Evolutionary conservation across 2,329 filamentous ascomycete species (phyloP), one percentile per base, ranked within the genome.

Genomic region (Orbilia ellipsospora): DNA sequence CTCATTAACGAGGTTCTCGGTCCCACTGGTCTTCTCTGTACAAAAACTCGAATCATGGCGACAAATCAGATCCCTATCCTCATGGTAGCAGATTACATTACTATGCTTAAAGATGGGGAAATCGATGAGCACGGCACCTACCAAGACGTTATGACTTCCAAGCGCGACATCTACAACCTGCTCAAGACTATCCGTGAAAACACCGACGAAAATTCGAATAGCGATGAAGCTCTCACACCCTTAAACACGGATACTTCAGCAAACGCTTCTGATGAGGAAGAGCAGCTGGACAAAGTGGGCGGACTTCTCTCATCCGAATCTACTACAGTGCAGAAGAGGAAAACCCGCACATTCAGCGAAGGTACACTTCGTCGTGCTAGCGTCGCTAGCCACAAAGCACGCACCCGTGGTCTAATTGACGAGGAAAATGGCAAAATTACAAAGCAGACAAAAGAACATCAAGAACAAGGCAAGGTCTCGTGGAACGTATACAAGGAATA

Each of bases 391-490:
- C 97, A 97, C 86, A 90, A 87, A 73, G 93, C 94, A 0, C 91
- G 92, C 20, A 92, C 93, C 79, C 97, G 95, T 82, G 83, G 94
- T 36, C 88, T 86, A 0, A 93, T 98, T 80, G 92, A 94, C 83
- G 89, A 92, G 62, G 88, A 88, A 1, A 87, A 85, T 44, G 78
- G 81, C 64, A 85, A 90, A 80, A 94, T 92, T 83, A 93, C 91
- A 52, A 92, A 90, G 81, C 94, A 97, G 82, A 87, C 86, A 68
- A 96, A 97, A 83, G 95, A 99, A 82, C 90, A 91, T 78, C 87
- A 89, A 1, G 93, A 99, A 82, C 93, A 99, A 83, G 95, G 95
- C 80, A 97, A 98, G 82, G 95, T 99, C 79, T 98, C 97, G 83
- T 98, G 95, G 94, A 88, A 90, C 78, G 94, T 99, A 28, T 99